Evolutionary conservation across 331 rosid species (phyloP), one percentile per base, ranked within the genome.

Genomic region (Ulmus americana): DNA sequence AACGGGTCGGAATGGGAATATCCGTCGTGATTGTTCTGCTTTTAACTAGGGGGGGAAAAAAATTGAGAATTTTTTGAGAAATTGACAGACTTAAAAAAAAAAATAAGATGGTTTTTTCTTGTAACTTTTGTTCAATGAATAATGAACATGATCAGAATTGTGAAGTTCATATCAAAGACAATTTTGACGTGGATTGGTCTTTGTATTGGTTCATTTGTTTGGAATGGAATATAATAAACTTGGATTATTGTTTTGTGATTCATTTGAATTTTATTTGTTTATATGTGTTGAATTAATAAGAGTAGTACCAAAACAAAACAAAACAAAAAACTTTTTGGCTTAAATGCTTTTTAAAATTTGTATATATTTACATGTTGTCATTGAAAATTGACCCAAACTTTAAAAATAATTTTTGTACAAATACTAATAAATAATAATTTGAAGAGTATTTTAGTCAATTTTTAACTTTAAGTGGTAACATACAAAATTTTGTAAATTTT

Each of bases 11-110:
- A 73, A 82, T 15, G 99, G 95, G 1, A 94, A 87, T 22, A 87
- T 94, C 59, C 97, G 99, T 40, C 43, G 72, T 0, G 81, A 81
- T 58, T 94, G 99, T 63, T 48, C 78, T 1, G 88, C 75, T 39
- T 76, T 92, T 48, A 75, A 89, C 48, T 79, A 14, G 12, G 12
- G 8, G 4, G 1, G 0, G 40, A 6, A 47, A 9, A 47, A 6
- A 9, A 47, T 47, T 3, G 52, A 14, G 1, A 47, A 6, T 14
- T 50, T 41, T 48, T 43, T 60, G 65, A n/a, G 65, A 43, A 0
- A 58, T 0, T 14, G 7, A 60, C 5, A 14, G 52, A 61, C 41
- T 16, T 8, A 44, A 45, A 44, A 39, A 8, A n/a, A 13, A 18
- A 4, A 42, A 43, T 18, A n/a, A 42, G 28, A 15, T 10, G 46